These are phyloP conservation scores for Yarrowia sp. DNA, from an alignment of 805 yeast species.

Conservation along the genomic window DNA sequence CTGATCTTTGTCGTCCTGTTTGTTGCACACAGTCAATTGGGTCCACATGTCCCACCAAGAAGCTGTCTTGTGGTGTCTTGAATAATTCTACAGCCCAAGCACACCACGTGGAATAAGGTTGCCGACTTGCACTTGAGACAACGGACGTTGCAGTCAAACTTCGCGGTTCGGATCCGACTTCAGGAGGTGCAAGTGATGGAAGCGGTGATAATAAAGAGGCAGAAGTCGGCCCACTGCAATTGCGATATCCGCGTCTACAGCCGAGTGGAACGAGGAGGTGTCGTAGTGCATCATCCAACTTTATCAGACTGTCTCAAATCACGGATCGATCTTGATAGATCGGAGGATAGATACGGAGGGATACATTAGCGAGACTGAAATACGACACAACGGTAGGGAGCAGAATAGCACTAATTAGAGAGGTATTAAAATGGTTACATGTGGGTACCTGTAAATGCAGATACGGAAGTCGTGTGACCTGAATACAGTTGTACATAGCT, in stretches of 20 bases:
- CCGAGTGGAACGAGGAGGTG: too few species aligned
- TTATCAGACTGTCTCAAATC: background rate
- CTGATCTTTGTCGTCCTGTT: background rate
- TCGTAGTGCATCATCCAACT: background rate
- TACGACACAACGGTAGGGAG: background rate
- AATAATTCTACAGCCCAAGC: background rate
- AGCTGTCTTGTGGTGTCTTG: background rate
- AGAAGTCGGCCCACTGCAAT: too few species aligned
- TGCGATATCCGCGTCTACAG: too few species aligned
- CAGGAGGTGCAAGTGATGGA: background rate
- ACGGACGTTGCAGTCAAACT: background rate
- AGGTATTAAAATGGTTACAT: too few species aligned
- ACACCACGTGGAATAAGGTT: conserved; percentile 20
- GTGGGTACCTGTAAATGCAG: too few species aligned
- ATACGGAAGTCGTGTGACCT: too few species aligned
- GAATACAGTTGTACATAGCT: too few species aligned
- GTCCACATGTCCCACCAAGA: background rate
- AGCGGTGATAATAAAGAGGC: background rate
- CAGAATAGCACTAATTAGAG: too few species aligned
- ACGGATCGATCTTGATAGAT: too few species aligned
- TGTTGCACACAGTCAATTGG: background rate
- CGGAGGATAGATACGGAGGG: too few species aligned
- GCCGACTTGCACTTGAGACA: background rate
- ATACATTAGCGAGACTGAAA: too few species aligned
- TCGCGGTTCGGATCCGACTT: conserved; percentile 26